Evolutionary conservation across 352 stramenopile genomes (phyloP), one percentile per base, ranked within the genome.

Genomic region (Salisapilia sapeloensis): DNA sequence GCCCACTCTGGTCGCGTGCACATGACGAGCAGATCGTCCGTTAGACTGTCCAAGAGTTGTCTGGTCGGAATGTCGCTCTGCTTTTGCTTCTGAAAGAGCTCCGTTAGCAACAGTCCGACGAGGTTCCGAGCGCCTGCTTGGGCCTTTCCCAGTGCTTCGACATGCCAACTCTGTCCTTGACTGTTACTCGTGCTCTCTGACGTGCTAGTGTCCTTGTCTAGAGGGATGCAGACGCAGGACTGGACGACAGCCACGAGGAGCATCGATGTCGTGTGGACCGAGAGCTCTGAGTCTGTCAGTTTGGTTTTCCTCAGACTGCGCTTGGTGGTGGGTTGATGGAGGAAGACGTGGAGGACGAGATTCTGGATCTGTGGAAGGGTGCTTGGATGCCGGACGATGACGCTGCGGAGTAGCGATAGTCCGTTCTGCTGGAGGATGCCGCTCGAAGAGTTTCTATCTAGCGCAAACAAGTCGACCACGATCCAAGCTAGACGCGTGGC

Each of bases 41-140:
- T 48, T 36, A 90, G 82, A 24, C 87, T 78, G 12, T 89, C 77
- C 10, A 92, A 46, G 11, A 79, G 47, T 28, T 77, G 48, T 14
- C 74, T n/a, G n/a, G n/a, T n/a, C n/a, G n/a, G 69, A 44, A 77
- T 66, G 34, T 86, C 65, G 21, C 64, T 49, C 19, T 86, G 71
- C 37, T 90, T 74, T 6, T 52, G 60, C 43, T 85, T 90, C 46
- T 86, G 89, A 50, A 82, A 59, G 35, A 70, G 90, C 34, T 75
- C 64, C 29, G 50, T 70, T 26, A 92, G 32, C 28, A 92, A 36
- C 11, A 49, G 34, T 11, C 39, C 24, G 17, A 78, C 52, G 28
- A 92, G 78, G 1, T 37, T 24, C 5, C 42, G 39, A 2, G 61
- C 61, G 39, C 38, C 65, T 2, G 57, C 53, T 3, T 42, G 57